These are phyloP conservation scores for Arthrobotrys sphaeroides DNA, from an alignment of 2,329 filamentous ascomycete genomes.

Conservation along the genomic window DNA sequence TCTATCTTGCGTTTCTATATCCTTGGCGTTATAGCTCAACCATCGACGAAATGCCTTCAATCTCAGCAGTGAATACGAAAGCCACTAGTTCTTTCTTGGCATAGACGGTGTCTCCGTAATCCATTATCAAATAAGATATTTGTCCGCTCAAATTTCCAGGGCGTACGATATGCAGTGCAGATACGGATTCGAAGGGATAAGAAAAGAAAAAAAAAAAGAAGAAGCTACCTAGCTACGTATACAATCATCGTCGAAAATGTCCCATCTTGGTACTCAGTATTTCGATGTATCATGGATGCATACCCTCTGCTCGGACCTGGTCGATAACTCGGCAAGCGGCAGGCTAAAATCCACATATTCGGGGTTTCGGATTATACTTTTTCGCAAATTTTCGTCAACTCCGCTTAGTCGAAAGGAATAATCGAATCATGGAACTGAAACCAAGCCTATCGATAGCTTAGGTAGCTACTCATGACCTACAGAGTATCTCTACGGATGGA, in stretches of 20 bases:
- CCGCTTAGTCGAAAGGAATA: neutral
- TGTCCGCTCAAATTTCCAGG: neutral
- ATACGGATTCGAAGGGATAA: too few relatives aligned
- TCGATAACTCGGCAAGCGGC: constrained; percentile 5
- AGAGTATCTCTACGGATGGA: too few relatives aligned
- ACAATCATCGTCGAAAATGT: neutral
- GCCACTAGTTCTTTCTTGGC: constrained; percentile 30
- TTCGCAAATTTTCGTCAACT: neutral
- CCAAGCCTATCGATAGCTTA: too few relatives aligned
- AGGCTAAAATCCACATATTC: constrained; percentile 33
- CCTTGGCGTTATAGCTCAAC: constrained; percentile 43
- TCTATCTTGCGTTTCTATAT: constrained; percentile 37
- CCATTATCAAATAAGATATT: constrained; percentile 2
- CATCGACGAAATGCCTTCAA: constrained; percentile 42
- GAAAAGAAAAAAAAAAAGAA: too few relatives aligned
- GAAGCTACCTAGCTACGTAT: neutral
- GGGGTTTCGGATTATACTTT: neutral
- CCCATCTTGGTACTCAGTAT: constrained; percentile 18
- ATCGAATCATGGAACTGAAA: too few relatives aligned
- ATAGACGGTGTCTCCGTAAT: constrained; percentile 31
- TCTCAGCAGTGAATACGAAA: constrained; percentile 36
- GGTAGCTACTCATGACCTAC: too few relatives aligned
- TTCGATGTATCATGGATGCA: neutral
- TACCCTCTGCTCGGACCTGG: neutral
- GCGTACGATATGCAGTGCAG: neutral